phyloP scores from a whole-genome alignment of 805 yeast genomes.

The Ogataea corticis region DNA sequence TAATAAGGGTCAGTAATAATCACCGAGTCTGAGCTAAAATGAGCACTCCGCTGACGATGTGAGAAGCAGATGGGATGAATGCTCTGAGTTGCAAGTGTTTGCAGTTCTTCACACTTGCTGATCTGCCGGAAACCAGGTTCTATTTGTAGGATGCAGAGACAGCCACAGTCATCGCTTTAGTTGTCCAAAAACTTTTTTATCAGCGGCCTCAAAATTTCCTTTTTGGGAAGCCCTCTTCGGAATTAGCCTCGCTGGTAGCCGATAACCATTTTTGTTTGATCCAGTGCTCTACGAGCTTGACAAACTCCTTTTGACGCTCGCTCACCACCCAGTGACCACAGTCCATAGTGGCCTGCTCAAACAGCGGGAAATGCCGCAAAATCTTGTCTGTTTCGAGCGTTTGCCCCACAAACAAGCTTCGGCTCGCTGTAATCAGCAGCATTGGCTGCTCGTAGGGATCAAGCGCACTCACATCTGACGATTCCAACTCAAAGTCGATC shows the following conservation, averaged over 20 bases:
- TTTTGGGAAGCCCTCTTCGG: constrained; percentile 16
- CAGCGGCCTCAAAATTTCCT: constrained; percentile 20
- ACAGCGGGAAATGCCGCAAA: constrained; percentile 55
- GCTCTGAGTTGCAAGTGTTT: too few relatives aligned
- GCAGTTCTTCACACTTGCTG: too few relatives aligned
- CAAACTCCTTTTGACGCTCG: constrained; percentile 76
- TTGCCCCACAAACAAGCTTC: constrained; percentile 44
- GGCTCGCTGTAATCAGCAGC: constrained; percentile 73
- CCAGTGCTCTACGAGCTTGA: constrained; percentile 57
- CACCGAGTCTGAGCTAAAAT: too few relatives aligned
- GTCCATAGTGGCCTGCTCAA: constrained; percentile 65
- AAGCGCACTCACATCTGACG: constrained; percentile 24
- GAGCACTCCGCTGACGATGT: too few relatives aligned
- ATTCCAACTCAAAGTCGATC: constrained; percentile 50
- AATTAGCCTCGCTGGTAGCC: constrained; percentile 14
- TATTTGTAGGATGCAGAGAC: too few relatives aligned
- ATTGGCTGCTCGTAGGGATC: constrained; percentile 66
- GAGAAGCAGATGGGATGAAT: too few relatives aligned
- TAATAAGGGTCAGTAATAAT: too few relatives aligned
- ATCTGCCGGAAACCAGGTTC: too few relatives aligned
- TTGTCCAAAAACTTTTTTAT: constrained; percentile 11
- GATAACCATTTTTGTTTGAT: constrained; percentile 10
- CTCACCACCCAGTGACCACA: constrained; percentile 92
- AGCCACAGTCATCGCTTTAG: neutral
- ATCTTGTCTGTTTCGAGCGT: constrained; percentile 20